Conservation (phyloP, 805 yeast species). For the Debaryomyces hansenii region DNA sequence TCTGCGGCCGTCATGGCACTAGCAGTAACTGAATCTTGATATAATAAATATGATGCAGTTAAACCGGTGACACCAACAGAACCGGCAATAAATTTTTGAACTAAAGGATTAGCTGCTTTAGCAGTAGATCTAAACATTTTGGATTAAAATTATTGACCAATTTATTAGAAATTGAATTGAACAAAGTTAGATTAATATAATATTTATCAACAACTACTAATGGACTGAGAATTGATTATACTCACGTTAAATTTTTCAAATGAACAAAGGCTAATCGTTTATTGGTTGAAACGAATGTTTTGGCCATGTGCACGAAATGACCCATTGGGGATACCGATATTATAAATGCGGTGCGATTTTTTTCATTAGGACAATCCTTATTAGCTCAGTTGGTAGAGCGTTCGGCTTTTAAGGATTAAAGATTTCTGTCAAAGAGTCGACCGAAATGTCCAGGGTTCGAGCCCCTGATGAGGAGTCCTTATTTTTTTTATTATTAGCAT, state of each 20-base stretch:
- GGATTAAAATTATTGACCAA: conserved; percentile 4
- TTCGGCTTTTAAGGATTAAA: conserved; percentile 55
- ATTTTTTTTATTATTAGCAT: conserved; percentile 16
- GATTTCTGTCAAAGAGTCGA: conserved; percentile 8
- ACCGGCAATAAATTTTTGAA: conserved; percentile 57
- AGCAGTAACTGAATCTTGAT: conserved; percentile 83
- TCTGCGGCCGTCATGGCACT: conserved; percentile 98
- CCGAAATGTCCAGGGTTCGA: conserved; percentile 60
- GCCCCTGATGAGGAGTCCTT: conserved; percentile 57
- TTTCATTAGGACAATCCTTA: conserved; percentile 9
- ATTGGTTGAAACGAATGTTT: conserved; percentile 14
- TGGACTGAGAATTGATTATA: conserved; percentile 1
- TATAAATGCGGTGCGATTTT: not conserved
- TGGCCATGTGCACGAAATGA: conserved; percentile 1
- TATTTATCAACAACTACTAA: not conserved
- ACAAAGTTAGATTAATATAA: not conserved
- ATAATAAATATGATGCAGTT: conserved; percentile 76
- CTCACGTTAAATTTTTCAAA: conserved; percentile 10
- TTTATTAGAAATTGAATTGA: conserved; percentile 2
- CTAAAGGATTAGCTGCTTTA: conserved; percentile 17
- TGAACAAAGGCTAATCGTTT: conserved; percentile 22
- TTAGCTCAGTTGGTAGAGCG: conserved; percentile 73
- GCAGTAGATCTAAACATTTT: conserved; percentile 19
- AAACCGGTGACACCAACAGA: conserved; percentile 74
- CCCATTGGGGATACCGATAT: not conserved